phyloP scores from a whole-genome alignment of 1,284 basidiomycete species.

The Ganoderma leucocontextum region DNA sequence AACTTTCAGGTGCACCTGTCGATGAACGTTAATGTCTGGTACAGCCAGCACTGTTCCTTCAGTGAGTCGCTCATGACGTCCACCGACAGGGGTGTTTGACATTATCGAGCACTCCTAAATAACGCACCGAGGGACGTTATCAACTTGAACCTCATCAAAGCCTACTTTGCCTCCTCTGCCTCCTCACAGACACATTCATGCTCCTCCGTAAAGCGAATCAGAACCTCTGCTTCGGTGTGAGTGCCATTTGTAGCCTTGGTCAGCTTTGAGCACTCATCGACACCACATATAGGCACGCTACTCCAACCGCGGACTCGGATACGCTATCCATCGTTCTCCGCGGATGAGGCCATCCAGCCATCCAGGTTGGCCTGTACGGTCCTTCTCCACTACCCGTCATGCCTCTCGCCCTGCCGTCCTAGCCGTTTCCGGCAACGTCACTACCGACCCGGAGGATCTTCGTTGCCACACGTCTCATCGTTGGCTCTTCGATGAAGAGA shows the following conservation, averaged over 20 bases:
- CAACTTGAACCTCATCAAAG: too few relatives aligned
- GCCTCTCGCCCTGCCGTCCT: not conserved
- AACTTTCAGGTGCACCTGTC: too few relatives aligned
- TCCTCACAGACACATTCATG: not conserved
- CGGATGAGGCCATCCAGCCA: not conserved
- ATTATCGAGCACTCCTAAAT: not conserved
- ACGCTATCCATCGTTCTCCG: not conserved
- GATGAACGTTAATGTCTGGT: too few relatives aligned
- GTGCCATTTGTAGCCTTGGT: not conserved
- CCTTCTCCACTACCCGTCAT: not conserved
- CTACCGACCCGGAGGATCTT: not conserved
- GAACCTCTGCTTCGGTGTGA: not conserved
- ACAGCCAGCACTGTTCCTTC: too few relatives aligned
- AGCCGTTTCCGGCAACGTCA: not conserved
- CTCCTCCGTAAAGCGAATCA: not conserved
- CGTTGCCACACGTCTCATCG: not conserved
- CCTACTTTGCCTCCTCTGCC: too few relatives aligned
- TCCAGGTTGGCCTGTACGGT: not conserved
- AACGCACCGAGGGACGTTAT: too few relatives aligned
- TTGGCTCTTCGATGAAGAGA: not conserved
- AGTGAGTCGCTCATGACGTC: not conserved
- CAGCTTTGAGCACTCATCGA: not conserved
- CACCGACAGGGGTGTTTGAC: not conserved
- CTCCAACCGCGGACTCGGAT: not conserved
- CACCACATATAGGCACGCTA: not conserved